Conservation (phyloP, 306 rosid species). For the Cicer cuneatum region DNA sequence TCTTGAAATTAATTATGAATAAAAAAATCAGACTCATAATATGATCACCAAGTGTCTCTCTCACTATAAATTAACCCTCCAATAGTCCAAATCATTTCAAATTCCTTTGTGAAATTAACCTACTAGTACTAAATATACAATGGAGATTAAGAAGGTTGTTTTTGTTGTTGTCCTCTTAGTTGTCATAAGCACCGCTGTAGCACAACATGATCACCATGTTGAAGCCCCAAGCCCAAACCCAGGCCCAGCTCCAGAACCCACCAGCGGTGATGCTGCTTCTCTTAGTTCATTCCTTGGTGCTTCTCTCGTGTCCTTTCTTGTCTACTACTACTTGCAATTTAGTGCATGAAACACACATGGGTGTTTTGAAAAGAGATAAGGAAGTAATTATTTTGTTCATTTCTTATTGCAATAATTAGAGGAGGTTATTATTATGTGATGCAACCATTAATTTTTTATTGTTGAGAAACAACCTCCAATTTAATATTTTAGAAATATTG, state of each 20-base stretch:
- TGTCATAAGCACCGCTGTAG: slow-evolving; percentile 52
- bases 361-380: neutral
- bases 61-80: slow-evolving; percentile 10
- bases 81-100: neutral
- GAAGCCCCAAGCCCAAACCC: neutral
- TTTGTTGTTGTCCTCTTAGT: slow-evolving; percentile 50
- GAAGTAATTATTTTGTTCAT: neutral
- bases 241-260: slow-evolving; percentile 50
- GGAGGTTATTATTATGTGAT: too few species aligned
- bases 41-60: neutral
- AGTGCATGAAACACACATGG: neutral
- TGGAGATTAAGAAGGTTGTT: slow-evolving; percentile 65
- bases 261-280: slow-evolving; percentile 42
- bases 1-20: too few species aligned
- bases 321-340: slow-evolving; percentile 53
- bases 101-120: neutral
- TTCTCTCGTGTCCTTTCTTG: slow-evolving; percentile 56
- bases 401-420: neutral
- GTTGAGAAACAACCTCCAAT: too few species aligned
- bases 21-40: neutral
- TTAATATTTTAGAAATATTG: too few species aligned
- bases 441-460: too few species aligned
- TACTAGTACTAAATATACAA: neutral
- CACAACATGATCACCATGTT: slow-evolving; percentile 27
- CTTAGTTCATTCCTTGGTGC: slow-evolving; percentile 57